Evolutionary conservation across 345 rosid genomes (phyloP).

Genomic region (Eucalyptus marginata): DNA sequence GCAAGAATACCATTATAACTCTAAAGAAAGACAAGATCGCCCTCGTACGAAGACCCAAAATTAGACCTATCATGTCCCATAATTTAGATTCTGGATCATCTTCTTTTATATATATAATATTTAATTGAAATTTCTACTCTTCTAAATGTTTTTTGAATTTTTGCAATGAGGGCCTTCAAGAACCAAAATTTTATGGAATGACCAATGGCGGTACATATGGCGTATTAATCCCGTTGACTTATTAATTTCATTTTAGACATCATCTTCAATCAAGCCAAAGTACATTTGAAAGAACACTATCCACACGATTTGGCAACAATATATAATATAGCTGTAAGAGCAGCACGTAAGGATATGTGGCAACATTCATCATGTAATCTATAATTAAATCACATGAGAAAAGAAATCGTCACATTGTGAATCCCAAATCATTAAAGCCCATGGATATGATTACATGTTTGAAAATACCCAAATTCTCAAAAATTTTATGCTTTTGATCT

Average conservation of each 20-base stretch:
- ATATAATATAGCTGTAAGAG: not conserved
- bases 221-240: not conserved
- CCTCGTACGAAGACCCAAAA: not conserved
- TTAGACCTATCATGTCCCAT: not conserved
- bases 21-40: not conserved
- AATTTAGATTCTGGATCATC: not conserved
- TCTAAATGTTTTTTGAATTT: not conserved
- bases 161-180: not conserved
- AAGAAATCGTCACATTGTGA: not conserved
- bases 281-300: not conserved
- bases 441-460: not conserved
- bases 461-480: not conserved
- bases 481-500: not conserved
- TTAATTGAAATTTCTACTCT: not conserved
- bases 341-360: not conserved
- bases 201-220: not conserved
- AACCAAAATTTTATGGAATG: not conserved
- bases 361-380: not conserved
- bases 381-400: not conserved
- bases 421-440: not conserved
- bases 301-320: not conserved
- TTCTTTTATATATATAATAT: not conserved
- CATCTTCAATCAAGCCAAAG: not conserved
- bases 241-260: not conserved
- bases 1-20: not conserved